Evolutionary conservation across 768 basidiomycete species (phyloP), one percentile per base, ranked within the genome.

Genomic region (Tylopilus subfusipes): DNA sequence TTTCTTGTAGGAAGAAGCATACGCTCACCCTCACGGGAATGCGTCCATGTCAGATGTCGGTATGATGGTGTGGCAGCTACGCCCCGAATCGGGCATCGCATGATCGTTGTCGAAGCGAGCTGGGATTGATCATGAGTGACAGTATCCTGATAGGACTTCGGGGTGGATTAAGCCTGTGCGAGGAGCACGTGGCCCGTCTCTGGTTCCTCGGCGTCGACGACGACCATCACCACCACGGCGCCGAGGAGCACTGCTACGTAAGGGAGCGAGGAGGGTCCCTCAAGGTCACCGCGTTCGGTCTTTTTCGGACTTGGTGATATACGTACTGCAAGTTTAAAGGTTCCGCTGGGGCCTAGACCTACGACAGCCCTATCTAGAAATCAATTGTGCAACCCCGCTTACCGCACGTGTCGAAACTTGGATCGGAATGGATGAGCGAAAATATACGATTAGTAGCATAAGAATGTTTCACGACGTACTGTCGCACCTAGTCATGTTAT

Each of bases 61-160:
- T 4, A 75, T 74, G 21, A 75, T 75, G 72, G 72, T 71, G 14
- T 77, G 76, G 75, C 67, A 77, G 69, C 75, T 75, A 53, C 22
- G 63, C 7, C 21, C 18, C 12, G 1, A 13, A 9, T 31, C 7
- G 13, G 9, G 44, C 16, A 18, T 16, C 16, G 16, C 34, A 18
- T 36, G 34, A 36, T 14, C 11, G 5, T 13, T 12, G 9, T 45
- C 29, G 5, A 31, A 19, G 8, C 29, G 19, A 31, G 13, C 16
- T 10, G 14, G 43, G 38, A 10, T 22, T 18, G 7, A n/a, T 36
- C 36, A 24, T 10, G 27, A 27, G 8, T 9, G 40, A n/a, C 16
- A 34, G 75, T 78, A 70, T 59, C 76, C 76, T 25, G 64, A 77
- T 57, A 77, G 64, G 7, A 64, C 62, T 0, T 59, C 73, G 2